Evolutionary conservation across 352 stramenopile species (phyloP), one percentile per base, ranked within the genome.

Genomic region (Phytophthora podocarpi): DNA sequence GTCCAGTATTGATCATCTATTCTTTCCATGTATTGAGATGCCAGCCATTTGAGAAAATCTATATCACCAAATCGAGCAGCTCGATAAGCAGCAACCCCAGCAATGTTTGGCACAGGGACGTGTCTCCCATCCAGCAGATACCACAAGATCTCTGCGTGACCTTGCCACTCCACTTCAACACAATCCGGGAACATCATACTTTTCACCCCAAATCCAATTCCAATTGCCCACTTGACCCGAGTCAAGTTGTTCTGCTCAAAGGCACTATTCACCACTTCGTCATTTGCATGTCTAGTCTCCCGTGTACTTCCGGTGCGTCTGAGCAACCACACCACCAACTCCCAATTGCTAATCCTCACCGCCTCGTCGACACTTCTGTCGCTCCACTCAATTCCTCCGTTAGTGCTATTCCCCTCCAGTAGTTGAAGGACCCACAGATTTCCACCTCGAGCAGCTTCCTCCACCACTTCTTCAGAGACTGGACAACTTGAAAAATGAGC

Each of bases 11-110:
- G n/a, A n/a, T n/a, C n/a, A n/a, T n/a, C n/a, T n/a, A n/a, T n/a
- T n/a, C n/a, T n/a, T n/a, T n/a, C n/a, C n/a, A n/a, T n/a, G 13
- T 26, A 55, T 7, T 28, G 24, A 24, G 20, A 28, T 2, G 16
- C 40, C 23, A 61, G 12, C 53, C 53, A 53, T 18, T 54, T 43
- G 30, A 54, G 26, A 42, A 53, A 52, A 43, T 58, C 37, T 10
- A 59, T 30, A 34, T 64, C 46, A 28, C 56, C 36, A 20, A 46
- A 56, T 26, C 36, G 35, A 1, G 56, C 55, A 5, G 34, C 43
- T 30, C 37, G 45, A 28, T 50, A 64, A 21, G 26, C 37, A 11
- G 34, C 56, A 26, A 50, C 28, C 1, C 27, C 47, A 10, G 4
- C 56, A 58, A n/a, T n/a, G n/a, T n/a, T n/a, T n/a, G n/a, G n/a